Evolutionary conservation across 163 green algal genomes (phyloP), one percentile per base, ranked within the genome.

Genomic region (Prototheca stagnorum): DNA sequence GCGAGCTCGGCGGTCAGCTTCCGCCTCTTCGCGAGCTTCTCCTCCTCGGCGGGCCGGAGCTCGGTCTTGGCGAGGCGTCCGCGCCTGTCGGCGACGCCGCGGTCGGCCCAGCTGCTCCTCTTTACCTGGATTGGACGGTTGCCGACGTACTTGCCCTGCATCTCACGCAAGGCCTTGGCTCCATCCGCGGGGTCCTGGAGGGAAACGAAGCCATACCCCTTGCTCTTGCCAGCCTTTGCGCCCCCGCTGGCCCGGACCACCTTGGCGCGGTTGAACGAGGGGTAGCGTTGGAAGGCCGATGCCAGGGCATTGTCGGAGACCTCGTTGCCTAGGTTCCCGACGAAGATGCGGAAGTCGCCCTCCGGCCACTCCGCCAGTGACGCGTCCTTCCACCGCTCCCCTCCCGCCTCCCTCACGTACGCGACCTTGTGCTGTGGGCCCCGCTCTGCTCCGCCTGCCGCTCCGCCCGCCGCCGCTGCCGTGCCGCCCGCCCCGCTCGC

Each of bases 321-420:
- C 61, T 97, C 88, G 54, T 92, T 92, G 5, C 83, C 88, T 49
- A 97, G 61, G 68, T 97, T 79, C 17, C 88, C 88, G 25, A 95
- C 92, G 68, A 97, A 97, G 23, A 97, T 88, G 6, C 88, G 51
- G 58, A 82, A 86, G 67, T 97, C 88, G 53, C 95, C 83, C 14
- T 93, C 82, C 0, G 85, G 81, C 82, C 84, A 97, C 35, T 96
- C 88, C 24, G 61, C 33, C 2, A 97, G 68, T 0, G 66, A 80
- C 7, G 70, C 51, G 52, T 87, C 77, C 35, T 72, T 54, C 86
- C 86, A 96, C 43, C 68, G 68, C 53, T 82, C 45, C 2, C 81
- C 85, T 6, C 65, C 84, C 15, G 80, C 80, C 39, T 56, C 25
- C 3, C 80, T 48, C 36, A 74, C 54, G 26, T 81, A 39, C 31